Conservation (phyloP, 495 filamentous ascomycete species). For the Aspergillus sclerotiicarbonarius region DNA sequence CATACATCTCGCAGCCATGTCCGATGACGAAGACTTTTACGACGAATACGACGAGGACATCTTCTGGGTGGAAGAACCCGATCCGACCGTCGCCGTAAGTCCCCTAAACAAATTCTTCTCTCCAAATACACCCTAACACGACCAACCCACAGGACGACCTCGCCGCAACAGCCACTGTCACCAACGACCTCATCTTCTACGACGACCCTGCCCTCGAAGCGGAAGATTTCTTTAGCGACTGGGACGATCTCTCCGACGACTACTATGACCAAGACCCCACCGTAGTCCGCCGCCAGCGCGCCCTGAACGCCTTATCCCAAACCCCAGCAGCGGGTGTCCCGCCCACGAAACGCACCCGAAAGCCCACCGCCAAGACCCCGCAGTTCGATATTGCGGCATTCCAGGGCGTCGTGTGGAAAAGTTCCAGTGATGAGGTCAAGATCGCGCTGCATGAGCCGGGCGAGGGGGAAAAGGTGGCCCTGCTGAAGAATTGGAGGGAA, state of each 20-base stretch:
- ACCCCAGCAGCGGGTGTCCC: constrained; percentile 1
- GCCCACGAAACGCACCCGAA: constrained; percentile 5
- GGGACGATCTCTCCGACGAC: constrained; percentile 51
- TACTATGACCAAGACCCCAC: constrained; percentile 50
- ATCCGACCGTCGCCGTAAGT: constrained; percentile 43
- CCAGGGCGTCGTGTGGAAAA: constrained; percentile 43
- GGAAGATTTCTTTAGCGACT: constrained; percentile 47
- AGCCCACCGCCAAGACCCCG: background rate
- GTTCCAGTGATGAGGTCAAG: constrained; percentile 25
- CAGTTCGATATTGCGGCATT: constrained; percentile 31
- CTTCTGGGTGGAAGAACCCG: constrained; percentile 42
- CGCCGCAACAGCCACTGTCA: constrained; percentile 40
- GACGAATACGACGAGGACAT: constrained; percentile 45
- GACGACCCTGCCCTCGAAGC: constrained; percentile 43
- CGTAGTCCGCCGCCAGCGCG: constrained; percentile 22
- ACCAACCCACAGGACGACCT: constrained; percentile 44
- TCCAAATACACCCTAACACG: constrained; percentile 3
- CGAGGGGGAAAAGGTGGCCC: constrained; percentile 40
- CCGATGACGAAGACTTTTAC: constrained; percentile 51
- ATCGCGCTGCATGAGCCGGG: constrained; percentile 39
- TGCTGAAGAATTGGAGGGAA: constrained; percentile 54
- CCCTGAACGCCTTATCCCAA: constrained; percentile 12
- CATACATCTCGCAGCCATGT: constrained; percentile 29
- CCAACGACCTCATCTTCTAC: constrained; percentile 40
- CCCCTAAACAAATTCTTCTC: background rate